These are phyloP conservation scores for Cornus suecica DNA, from an alignment of 148 eudicot species.

Conservation along the genomic window DNA sequence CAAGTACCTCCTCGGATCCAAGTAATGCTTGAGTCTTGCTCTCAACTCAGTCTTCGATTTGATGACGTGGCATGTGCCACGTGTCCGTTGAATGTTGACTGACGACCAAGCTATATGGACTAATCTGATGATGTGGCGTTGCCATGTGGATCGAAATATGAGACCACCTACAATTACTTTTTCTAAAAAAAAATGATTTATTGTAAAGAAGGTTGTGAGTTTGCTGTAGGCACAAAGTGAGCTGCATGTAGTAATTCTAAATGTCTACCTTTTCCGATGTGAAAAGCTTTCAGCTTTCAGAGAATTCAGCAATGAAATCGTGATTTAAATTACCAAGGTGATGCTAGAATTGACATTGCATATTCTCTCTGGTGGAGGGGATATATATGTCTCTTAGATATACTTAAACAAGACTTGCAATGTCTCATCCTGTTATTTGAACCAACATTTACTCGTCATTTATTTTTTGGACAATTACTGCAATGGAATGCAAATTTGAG, in stretches of 20 bases:
- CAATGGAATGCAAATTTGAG: neutral
- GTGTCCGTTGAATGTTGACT: too few species aligned
- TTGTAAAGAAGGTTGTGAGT: neutral
- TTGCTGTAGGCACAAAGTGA: neutral
- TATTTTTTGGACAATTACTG: neutral
- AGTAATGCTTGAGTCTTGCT: too few species aligned
- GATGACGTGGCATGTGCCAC: too few species aligned
- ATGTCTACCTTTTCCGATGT: neutral
- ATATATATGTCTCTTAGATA: neutral
- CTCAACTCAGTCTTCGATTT: too few species aligned
- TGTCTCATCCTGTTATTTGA: neutral
- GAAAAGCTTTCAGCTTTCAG: neutral
- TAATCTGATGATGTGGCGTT: too few species aligned
- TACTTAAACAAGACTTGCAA: neutral
- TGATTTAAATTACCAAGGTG: neutral
- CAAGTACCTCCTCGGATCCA: too few species aligned
- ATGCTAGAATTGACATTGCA: neutral
- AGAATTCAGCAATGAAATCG: neutral
- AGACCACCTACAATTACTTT: too few species aligned
- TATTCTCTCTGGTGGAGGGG: neutral
- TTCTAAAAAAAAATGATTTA: too few species aligned
- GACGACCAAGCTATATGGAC: too few species aligned
- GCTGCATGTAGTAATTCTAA: neutral
- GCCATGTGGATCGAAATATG: too few species aligned
- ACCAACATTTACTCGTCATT: neutral